Percentiles rank a stretch among this genome's conserved stretches.
These are phyloP conservation scores for Flaveria brownii DNA, from an alignment of 129 eudicot species.

Conservation along the genomic window DNA sequence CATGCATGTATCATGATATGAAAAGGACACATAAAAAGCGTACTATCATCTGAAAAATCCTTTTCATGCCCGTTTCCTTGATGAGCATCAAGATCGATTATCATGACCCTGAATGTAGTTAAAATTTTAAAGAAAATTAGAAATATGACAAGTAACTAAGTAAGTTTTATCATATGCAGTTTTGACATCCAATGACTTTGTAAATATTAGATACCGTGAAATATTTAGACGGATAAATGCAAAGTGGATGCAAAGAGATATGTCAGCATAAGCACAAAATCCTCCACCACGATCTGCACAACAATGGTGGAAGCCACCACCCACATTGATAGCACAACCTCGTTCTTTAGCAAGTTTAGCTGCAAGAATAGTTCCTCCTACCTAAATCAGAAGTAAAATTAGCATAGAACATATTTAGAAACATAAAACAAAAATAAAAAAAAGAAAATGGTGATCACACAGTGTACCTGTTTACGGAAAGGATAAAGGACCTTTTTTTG, in stretches of 20 bases:
- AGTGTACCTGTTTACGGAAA: conserved; percentile 75
- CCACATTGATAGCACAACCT: conserved; percentile 95
- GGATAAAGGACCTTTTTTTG: conserved; percentile 80
- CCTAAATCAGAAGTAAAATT: conserved; percentile 38
- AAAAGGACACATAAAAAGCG: conserved; percentile 23
- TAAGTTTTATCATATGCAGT: neutral
- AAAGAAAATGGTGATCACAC: neutral
- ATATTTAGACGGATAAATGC: conserved; percentile 70
- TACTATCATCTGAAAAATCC: conserved; percentile 77
- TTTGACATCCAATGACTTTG: conserved; percentile 1
- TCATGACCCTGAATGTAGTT: conserved; percentile 67
- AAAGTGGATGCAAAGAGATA: conserved; percentile 81
- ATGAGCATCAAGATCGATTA: conserved; percentile 97
- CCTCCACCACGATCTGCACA: conserved; percentile 87
- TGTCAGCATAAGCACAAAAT: conserved; percentile 93
- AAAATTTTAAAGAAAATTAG: conserved; percentile 2
- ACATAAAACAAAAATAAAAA: neutral
- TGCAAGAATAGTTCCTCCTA: conserved; percentile 90
- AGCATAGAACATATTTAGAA: neutral
- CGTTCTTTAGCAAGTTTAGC: conserved; percentile 93
- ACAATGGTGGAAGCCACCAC: conserved; percentile 98
- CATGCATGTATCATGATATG: neutral
- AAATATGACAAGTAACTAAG: conserved; percentile 1
- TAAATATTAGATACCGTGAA: conserved; percentile 52
- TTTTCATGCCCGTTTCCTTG: conserved; percentile 97